Evolutionary conservation across 2,329 filamentous ascomycete species (phyloP).

Genomic region (Cryphonectria parasitica): DNA sequence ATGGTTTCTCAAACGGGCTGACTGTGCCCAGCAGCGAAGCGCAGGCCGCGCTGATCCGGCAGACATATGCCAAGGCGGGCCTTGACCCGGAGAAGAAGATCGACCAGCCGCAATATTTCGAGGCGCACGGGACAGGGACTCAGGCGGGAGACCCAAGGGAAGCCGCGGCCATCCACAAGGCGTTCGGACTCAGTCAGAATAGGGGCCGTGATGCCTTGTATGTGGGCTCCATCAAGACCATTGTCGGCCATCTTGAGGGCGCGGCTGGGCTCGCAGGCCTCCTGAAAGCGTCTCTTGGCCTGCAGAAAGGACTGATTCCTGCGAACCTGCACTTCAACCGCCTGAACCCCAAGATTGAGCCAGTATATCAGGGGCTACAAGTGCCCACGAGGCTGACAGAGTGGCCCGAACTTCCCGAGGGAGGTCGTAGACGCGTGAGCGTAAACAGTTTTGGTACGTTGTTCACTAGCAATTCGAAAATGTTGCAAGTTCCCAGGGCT

Average conservation of each 20-base stretch:
- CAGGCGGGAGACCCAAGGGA: conserved; percentile 36
- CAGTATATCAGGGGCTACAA: conserved; percentile 36
- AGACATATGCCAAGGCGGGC: conserved; percentile 44
- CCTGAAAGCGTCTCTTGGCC: conserved; percentile 41
- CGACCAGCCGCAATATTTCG: conserved; percentile 44
- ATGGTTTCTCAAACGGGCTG: conserved; percentile 51
- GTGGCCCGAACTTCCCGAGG: conserved; percentile 17
- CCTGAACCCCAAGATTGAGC: conserved; percentile 41
- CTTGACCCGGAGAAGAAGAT: conserved; percentile 35
- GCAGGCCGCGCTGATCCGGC: conserved; percentile 45
- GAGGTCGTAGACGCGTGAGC: conserved; percentile 16
- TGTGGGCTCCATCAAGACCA: conserved; percentile 40
- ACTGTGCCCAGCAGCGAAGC: conserved; percentile 50
- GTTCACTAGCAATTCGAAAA: no score
- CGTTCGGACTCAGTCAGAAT: conserved; percentile 30
- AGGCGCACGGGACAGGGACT: conserved; percentile 42
- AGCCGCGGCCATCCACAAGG: conserved; percentile 39
- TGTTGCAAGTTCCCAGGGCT: no score
- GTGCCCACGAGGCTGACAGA: conserved; percentile 2
- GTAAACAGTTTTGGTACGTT: conserved; percentile 27
- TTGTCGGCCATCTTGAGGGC: conserved; percentile 48
- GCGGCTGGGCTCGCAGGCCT: conserved; percentile 47
- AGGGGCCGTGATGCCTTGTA: conserved; percentile 25
- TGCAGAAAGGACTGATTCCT: conserved; percentile 42
- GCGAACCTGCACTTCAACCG: conserved; percentile 43